A percentile compares a stretch with the other conserved stretches of the same genome.
These are phyloP conservation scores for Aquilaria agallochum DNA, from an alignment of 441 rosid species.

Conservation along the genomic window DNA sequence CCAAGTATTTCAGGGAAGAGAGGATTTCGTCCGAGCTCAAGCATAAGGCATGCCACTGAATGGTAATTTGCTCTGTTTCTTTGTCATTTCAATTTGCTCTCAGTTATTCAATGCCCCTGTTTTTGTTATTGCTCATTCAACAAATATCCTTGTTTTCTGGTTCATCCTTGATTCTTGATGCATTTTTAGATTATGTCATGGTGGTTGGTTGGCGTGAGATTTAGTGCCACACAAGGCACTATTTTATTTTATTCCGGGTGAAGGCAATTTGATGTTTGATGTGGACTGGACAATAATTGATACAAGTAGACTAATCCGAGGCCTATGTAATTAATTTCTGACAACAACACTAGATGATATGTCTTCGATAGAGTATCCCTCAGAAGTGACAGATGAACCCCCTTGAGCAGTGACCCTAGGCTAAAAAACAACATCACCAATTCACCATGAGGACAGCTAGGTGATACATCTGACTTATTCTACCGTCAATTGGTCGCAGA, in stretches of 20 bases:
- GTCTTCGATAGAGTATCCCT: slow-evolving; percentile 1
- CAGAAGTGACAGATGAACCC: slow-evolving; percentile 17
- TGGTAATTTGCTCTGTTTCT: slow-evolving; percentile 40
- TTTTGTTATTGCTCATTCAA: too few species aligned
- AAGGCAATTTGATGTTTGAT: too few species aligned
- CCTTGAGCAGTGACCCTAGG: slow-evolving; percentile 17
- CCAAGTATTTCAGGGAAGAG: slow-evolving; percentile 88
- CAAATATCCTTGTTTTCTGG: too few species aligned
- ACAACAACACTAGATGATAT: slow-evolving; percentile 18
- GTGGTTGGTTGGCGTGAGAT: too few species aligned
- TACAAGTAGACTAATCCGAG: slow-evolving; percentile 5
- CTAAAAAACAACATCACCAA: not conserved
- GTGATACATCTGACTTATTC: slow-evolving; percentile 15
- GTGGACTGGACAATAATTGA: too few species aligned
- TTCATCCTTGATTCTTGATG: too few species aligned
- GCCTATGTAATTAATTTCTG: slow-evolving; percentile 8
- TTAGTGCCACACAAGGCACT: too few species aligned
- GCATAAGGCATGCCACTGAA: slow-evolving; percentile 89
- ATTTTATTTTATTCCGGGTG: too few species aligned
- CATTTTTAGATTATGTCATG: too few species aligned
- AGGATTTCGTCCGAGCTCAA: slow-evolving; percentile 81
- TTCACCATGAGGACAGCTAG: slow-evolving; percentile 17
- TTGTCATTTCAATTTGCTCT: too few species aligned
- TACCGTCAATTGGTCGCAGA: not conserved
- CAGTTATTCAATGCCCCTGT: too few species aligned